These are phyloP conservation scores for Boletus barrowsii DNA, from an alignment of 768 basidiomycete species.

Conservation along the genomic window DNA sequence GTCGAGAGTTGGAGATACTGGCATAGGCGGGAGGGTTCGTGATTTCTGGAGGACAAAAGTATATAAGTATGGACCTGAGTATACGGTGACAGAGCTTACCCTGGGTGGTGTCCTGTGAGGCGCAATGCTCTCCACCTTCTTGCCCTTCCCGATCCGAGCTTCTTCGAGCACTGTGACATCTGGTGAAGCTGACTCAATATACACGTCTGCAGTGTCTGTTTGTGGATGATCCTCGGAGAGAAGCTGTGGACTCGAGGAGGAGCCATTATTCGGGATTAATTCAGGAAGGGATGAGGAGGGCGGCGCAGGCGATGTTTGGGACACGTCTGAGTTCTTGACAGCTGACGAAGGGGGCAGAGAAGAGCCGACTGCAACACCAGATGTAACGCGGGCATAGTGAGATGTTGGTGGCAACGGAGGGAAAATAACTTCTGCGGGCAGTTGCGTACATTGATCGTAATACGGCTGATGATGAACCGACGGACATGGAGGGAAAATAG, in stretches of 20 bases:
- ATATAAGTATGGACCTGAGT: not conserved
- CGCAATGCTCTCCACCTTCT: conserved; percentile 14
- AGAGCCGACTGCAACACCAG: conserved; percentile 6
- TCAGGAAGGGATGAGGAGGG: conserved; percentile 52
- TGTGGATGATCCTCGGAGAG: conserved; percentile 27
- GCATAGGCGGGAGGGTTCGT: conserved; percentile 39
- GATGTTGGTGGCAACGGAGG: conserved; percentile 63
- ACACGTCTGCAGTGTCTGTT: conserved; percentile 14
- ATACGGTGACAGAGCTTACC: conserved; percentile 1
- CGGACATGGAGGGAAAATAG: conserved; percentile 52
- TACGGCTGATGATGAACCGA: conserved; percentile 73
- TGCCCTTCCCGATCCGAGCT: conserved; percentile 12
- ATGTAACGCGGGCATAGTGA: conserved; percentile 34
- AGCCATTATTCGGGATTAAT: conserved; percentile 58
- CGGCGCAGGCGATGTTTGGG: conserved; percentile 29
- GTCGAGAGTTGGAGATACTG: conserved; percentile 46
- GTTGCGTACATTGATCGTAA: conserved; percentile 57
- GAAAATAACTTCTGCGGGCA: conserved; percentile 66
- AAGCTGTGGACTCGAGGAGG: conserved; percentile 64
- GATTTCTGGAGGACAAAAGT: conserved; percentile 30
- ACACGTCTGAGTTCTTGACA: conserved; percentile 18
- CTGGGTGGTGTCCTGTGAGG: conserved; percentile 30
- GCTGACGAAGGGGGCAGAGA: conserved; percentile 25
- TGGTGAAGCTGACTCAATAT: conserved; percentile 17
- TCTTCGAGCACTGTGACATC: conserved; percentile 6